Percentiles rank a stretch among this genome's conserved stretches.
Evolutionary conservation across 306 rosid genomes (phyloP).

Genomic region (Cicer yamashitae): DNA sequence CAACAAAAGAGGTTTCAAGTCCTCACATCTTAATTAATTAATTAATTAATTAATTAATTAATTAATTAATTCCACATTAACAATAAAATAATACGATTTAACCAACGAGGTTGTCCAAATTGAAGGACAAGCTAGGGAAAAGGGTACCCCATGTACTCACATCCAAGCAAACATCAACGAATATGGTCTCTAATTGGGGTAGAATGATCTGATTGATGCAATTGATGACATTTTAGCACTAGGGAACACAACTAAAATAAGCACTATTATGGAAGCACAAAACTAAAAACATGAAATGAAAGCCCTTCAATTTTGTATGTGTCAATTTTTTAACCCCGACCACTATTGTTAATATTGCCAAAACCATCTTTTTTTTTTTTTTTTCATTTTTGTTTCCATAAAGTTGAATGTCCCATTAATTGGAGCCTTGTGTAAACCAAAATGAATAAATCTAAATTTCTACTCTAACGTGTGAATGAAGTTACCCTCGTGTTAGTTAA

Average conservation of each 20-base stretch:
- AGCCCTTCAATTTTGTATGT: slow-evolving; percentile 40
- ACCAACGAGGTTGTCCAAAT: slow-evolving; percentile 24
- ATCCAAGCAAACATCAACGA: slow-evolving; percentile 47
- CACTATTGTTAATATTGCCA: slow-evolving; percentile 40
- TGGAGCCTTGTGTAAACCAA: background rate
- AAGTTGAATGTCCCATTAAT: slow-evolving; percentile 11
- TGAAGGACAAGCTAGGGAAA: slow-evolving; percentile 41
- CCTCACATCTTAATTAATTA: background rate
- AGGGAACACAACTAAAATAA: slow-evolving; percentile 47
- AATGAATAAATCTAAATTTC: background rate
- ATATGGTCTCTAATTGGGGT: slow-evolving; percentile 56
- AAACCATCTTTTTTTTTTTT: slow-evolving; percentile 4
- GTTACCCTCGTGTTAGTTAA: slow-evolving; percentile 18
- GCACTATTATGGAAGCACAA: slow-evolving; percentile 45
- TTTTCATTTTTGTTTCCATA: background rate
- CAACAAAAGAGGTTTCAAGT: background rate
- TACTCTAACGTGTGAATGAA: background rate
- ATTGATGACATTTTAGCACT: slow-evolving; percentile 43
- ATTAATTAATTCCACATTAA: slow-evolving; percentile 2
- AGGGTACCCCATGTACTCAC: slow-evolving; percentile 48
- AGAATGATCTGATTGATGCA: slow-evolving; percentile 78
- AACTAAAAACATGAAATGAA: slow-evolving; percentile 58
- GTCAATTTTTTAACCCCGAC: slow-evolving; percentile 11
- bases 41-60: no score
- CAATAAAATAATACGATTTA: background rate